Percentiles rank a stretch among this genome's conserved stretches.
Evolutionary conservation across 805 yeast species (phyloP).

Genomic region (Candida germanica): DNA sequence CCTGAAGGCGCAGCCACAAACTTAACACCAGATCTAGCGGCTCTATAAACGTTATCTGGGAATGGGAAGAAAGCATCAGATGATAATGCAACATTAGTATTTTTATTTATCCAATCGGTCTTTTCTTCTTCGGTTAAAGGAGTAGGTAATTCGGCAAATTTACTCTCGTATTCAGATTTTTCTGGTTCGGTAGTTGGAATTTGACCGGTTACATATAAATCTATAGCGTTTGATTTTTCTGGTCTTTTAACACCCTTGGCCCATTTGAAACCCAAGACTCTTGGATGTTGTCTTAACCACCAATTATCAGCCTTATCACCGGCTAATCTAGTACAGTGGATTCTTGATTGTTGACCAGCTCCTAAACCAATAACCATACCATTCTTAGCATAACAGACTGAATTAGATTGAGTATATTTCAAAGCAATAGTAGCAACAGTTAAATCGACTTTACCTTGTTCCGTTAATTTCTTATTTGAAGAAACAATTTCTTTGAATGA

Average conservation of each 20-base stretch:
- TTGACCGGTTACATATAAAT: constrained; percentile 86
- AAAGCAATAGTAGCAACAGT: constrained; percentile 96
- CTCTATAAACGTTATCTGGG: constrained; percentile 98
- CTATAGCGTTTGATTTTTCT: constrained; percentile 97
- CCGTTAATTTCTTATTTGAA: constrained; percentile 78
- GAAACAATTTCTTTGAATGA: constrained; percentile 92
- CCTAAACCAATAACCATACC: constrained; percentile 99
- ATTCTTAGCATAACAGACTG: constrained; percentile 96
- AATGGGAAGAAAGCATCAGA: constrained; percentile 99
- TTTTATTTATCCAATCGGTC: constrained; percentile 77
- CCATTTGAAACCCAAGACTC: constrained; percentile 90
- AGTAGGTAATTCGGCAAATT: constrained; percentile 78
- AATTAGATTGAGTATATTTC: constrained; percentile 97
- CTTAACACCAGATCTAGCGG: constrained; percentile 94
- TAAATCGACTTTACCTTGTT: constrained; percentile 89
- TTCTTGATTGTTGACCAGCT: constrained; percentile 99
- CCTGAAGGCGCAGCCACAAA: constrained; percentile 97
- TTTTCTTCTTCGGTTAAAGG: constrained; percentile 84
- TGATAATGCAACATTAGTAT: constrained; percentile 83
- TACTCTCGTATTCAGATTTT: constrained; percentile 85
- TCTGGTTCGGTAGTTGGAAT: constrained; percentile 92
- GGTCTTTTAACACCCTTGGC: constrained; percentile 98
- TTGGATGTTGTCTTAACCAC: constrained; percentile 99
- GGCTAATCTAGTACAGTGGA: constrained; percentile 98
- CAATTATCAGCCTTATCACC: constrained; percentile 99